Evolutionary conservation across 2,329 filamentous ascomycete genomes (phyloP), one percentile per base, ranked within the genome.

Genomic region (Stagonosporopsis chrysanthemi): DNA sequence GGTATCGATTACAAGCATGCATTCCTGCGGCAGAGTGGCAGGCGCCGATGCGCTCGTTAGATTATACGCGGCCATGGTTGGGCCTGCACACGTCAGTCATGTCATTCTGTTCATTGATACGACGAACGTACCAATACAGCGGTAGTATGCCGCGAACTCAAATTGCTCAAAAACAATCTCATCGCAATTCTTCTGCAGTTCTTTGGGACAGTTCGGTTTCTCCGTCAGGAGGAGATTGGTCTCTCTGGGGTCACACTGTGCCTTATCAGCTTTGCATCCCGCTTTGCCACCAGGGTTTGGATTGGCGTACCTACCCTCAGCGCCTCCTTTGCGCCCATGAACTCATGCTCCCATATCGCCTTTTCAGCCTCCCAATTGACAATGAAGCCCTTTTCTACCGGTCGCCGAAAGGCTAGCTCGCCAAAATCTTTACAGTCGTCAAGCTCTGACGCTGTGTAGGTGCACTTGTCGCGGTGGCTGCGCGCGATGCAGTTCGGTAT

Each of bases 131-230:
- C 90, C 90, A 62, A 90, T 81, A 55, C 86, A 88, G 59, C 95
- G 86, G 63, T 89, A 90, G 78, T 96, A 96, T 64, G 90, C 89
- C 11, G 89, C 86, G 77, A 99, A 99, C 2, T 91, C 91, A 79
- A 95, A 99, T 74, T 98, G 93, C 73, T 99, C 95, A 80, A 99
- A 98, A 1, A 98, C 86, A 72, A 99, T 92, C 80, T 99, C 94
- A 71, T 99, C 95, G 67, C 91, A 92, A 74, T 97, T 95, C 36
- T 88, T 86, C 77, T 97, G 92, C 62, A 99, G 79, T 12, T 88
- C 87, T 0, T 89, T 88, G 53, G 96, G 83, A 4, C 89, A 88
- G 77, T 96, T 97, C 4, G 92, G 89, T 42, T 92, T 90, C 76
- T 99, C 95, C 1, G 90, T 88, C 47, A 98, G 83, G 4, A 99